Evolutionary conservation across 495 filamentous ascomycete species (phyloP).

Genomic region (Symbiotaphrina buchneri): DNA sequence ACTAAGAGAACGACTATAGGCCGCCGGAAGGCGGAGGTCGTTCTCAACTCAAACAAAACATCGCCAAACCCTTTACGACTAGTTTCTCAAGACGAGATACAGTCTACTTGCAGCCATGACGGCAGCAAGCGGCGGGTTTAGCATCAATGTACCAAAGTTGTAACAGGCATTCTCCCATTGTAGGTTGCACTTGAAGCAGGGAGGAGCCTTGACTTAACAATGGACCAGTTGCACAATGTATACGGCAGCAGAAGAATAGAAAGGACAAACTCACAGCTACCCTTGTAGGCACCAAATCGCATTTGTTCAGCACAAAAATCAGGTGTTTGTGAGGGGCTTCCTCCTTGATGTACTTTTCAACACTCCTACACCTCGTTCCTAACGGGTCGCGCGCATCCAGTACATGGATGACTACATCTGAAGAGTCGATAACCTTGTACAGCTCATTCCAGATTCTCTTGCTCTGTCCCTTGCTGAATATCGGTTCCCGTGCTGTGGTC

Average conservation of each 20-base stretch:
- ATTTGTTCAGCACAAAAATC: slow-evolving; percentile 86
- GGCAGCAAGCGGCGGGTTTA: slow-evolving; percentile 43
- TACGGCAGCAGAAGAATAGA: slow-evolving; percentile 4
- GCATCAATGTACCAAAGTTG: slow-evolving; percentile 83
- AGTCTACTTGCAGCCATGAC: slow-evolving; percentile 41
- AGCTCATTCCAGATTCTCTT: slow-evolving; percentile 97
- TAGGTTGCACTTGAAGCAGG: slow-evolving; percentile 20
- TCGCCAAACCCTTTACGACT: slow-evolving; percentile 29
- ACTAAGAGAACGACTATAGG: slow-evolving; percentile 83
- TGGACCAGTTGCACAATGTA: slow-evolving; percentile 17
- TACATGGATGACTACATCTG: slow-evolving; percentile 92
- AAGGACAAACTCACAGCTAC: slow-evolving; percentile 60
- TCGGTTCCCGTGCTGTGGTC: slow-evolving; percentile 56
- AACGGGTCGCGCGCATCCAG: slow-evolving; percentile 81
- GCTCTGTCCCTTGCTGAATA: slow-evolving; percentile 85
- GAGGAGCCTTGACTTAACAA: slow-evolving; percentile 93
- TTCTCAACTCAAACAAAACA: slow-evolving; percentile 83
- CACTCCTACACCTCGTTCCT: slow-evolving; percentile 69
- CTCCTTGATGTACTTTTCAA: slow-evolving; percentile 82
- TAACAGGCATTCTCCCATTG: slow-evolving; percentile 85
- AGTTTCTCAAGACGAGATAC: slow-evolving; percentile 62
- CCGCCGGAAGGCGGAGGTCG: slow-evolving; percentile 23
- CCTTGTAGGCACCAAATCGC: slow-evolving; percentile 79
- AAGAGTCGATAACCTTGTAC: slow-evolving; percentile 94
- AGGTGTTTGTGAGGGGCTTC: slow-evolving; percentile 93